Evolutionary conservation across 805 yeast species (phyloP).

Genomic region (Yamadazyma tumulicola): DNA sequence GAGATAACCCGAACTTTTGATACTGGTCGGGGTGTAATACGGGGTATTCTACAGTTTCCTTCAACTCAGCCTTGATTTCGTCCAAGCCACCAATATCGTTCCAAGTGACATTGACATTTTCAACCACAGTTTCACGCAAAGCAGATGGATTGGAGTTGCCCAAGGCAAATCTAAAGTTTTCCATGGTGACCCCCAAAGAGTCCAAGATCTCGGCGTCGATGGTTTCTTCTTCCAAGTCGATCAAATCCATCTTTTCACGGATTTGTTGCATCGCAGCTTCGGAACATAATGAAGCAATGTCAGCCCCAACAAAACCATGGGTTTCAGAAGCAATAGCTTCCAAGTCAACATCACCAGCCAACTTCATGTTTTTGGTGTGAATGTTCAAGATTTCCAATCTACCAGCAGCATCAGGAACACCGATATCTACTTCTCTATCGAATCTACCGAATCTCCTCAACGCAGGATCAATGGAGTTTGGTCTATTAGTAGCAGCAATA

Average conservation of each 20-base stretch:
- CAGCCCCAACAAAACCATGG: constrained; percentile 99
- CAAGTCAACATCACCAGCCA: constrained; percentile 90
- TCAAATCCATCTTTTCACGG: constrained; percentile 98
- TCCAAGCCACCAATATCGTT: constrained; percentile 99
- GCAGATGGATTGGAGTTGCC: constrained; percentile 99
- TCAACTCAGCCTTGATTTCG: constrained; percentile 91
- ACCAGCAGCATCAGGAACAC: constrained; percentile 97
- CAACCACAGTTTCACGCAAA: constrained; percentile 98
- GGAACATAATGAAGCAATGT: constrained; percentile 96
- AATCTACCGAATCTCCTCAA: constrained; percentile 82
- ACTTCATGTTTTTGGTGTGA: constrained; percentile 98
- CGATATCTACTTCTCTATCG: constrained; percentile 83
- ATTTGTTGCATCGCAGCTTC: constrained; percentile 99
- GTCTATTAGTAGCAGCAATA: constrained; percentile 94
- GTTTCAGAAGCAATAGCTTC: constrained; percentile 96
- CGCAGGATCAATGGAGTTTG: constrained; percentile 83
- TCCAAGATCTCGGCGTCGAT: constrained; percentile 97
- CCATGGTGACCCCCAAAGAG: constrained; percentile 97
- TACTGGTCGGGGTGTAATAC: constrained; percentile 98
- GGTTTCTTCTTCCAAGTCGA: constrained; percentile 92
- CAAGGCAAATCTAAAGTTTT: constrained; percentile 94
- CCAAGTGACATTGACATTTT: constrained; percentile 98
- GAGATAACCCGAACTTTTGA: constrained; percentile 96
- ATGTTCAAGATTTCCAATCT: constrained; percentile 95
- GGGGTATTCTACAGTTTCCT: constrained; percentile 98